Conservation (phyloP, 805 yeast species). For the Ogataea trehalophila region DNA sequence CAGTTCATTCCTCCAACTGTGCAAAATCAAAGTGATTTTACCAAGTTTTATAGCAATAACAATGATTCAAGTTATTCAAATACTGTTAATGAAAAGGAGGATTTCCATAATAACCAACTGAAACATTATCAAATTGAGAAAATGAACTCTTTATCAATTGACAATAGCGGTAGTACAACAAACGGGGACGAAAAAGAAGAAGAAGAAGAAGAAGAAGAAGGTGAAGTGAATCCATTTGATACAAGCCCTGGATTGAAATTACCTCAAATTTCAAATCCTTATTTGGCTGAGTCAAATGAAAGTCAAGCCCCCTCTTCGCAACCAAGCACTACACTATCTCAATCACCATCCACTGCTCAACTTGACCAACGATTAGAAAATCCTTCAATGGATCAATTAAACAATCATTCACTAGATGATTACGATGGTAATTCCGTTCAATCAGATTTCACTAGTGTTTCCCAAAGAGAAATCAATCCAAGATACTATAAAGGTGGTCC, state of each 20-base stretch:
- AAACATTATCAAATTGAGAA: background rate
- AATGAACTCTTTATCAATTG: background rate
- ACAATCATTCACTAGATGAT: conserved; percentile 1
- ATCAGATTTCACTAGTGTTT: conserved; percentile 73
- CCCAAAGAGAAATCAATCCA: conserved; percentile 72
- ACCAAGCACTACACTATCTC: no score
- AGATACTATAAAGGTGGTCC: conserved; percentile 38
- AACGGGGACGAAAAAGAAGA: background rate
- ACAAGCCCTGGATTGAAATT: conserved; percentile 6
- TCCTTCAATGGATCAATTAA: conserved; percentile 2
- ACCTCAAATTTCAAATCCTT: conserved; percentile 2
- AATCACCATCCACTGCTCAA: background rate
- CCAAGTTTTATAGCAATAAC: background rate
- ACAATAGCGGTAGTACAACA: background rate
- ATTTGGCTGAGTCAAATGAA: no score
- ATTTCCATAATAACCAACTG: background rate
- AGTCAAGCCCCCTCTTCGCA: no score
- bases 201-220: no score
- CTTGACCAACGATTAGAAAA: background rate
- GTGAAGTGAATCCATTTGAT: background rate
- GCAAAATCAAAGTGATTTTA: conserved; percentile 1
- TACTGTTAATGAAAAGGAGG: conserved; percentile 1
- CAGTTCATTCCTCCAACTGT: background rate
- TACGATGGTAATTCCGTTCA: conserved; percentile 28
- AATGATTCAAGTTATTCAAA: background rate